These are phyloP conservation scores for Phytophthora kernoviae DNA, from an alignment of 352 stramenopile species.

Conservation along the genomic window DNA sequence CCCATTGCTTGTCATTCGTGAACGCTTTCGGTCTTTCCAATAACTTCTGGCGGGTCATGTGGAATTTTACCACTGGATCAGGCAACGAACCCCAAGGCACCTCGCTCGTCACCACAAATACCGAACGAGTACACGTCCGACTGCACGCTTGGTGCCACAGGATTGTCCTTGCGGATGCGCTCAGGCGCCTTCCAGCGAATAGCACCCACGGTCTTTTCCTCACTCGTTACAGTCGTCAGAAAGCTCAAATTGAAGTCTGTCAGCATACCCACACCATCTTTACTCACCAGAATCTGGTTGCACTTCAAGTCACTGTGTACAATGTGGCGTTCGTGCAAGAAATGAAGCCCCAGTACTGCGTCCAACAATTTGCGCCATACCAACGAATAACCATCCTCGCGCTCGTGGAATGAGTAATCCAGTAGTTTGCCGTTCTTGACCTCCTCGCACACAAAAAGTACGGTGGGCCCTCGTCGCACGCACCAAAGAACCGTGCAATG, in stretches of 20 bases:
- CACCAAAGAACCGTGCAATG: too few species aligned
- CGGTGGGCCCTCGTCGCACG: constrained; percentile 1
- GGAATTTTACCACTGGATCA: background rate
- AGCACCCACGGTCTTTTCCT: background rate
- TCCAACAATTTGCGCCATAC: constrained; percentile 6
- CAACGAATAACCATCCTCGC: background rate
- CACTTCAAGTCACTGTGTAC: constrained; percentile 6
- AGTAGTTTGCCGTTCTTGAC: background rate
- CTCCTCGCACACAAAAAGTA: constrained; percentile 12
- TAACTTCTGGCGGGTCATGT: too few species aligned
- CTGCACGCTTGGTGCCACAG: background rate
- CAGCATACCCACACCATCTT: constrained; percentile 2
- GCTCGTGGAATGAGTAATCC: background rate
- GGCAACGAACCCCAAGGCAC: constrained; percentile 1
- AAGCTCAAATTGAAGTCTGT: constrained; percentile 9
- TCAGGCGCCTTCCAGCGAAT: background rate
- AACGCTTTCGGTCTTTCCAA: too few species aligned
- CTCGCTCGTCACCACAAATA: constrained; percentile 3
- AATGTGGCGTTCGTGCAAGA: constrained; percentile 1
- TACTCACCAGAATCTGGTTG: constrained; percentile 6
- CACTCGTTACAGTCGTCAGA: background rate
- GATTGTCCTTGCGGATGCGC: background rate
- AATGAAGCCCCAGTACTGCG: constrained; percentile 2
- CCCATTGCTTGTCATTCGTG: too few species aligned
- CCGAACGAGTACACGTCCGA: constrained; percentile 7